Evolutionary conservation across 345 rosid species (phyloP).

Genomic region (Linum trigynum): DNA sequence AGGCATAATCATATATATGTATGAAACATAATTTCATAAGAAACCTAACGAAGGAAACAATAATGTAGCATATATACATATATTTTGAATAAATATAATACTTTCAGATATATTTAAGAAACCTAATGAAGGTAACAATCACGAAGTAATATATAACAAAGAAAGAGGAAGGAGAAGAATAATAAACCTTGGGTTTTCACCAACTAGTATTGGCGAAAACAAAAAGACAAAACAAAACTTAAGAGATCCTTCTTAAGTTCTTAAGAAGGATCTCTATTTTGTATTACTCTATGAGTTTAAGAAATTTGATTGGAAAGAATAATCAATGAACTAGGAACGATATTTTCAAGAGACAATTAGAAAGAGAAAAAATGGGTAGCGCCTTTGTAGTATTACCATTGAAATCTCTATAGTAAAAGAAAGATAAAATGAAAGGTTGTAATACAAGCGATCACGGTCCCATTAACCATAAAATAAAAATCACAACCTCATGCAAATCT

Average conservation of each 20-base stretch:
- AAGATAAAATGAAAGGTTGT: not conserved
- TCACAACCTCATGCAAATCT: no score
- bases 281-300: not conserved
- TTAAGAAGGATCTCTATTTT: conserved; percentile 3
- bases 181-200: not conserved
- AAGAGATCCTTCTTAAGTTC: not conserved
- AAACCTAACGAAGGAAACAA: not conserved
- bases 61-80: no score
- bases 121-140: not conserved
- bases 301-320: not conserved
- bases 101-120: no score
- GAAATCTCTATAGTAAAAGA: not conserved
- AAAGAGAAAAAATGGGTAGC: not conserved
- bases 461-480: no score
- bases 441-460: not conserved
- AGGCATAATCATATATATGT: no score
- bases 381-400: not conserved
- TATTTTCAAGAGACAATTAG: not conserved
- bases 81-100: no score
- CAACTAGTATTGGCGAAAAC: not conserved
- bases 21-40: no score
- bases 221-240: not conserved
- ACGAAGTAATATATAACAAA: not conserved
- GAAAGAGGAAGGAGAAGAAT: not conserved
- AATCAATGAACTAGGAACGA: not conserved